A percentile compares a stretch with the other conserved stretches of the same genome.
Conservation (phyloP, 2,329 filamentous ascomycete species). For the Hirsutella thompsonii region DNA sequence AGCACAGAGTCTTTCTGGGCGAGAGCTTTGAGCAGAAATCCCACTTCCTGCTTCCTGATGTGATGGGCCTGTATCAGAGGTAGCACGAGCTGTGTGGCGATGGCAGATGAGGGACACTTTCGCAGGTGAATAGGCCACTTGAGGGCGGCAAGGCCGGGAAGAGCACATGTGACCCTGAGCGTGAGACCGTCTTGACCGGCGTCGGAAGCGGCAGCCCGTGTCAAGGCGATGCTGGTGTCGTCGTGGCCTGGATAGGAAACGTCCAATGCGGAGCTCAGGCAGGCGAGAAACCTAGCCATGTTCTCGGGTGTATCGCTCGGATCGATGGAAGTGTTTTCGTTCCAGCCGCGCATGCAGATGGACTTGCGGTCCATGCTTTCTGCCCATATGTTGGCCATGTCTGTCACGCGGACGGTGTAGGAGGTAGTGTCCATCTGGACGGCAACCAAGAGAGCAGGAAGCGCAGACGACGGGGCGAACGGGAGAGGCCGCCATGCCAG, state of each 20-base stretch:
- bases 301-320: conserved; percentile 57
- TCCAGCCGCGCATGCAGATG: conserved; percentile 49
- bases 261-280: conserved; percentile 42
- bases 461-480: conserved; percentile 20
- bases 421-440: conserved; percentile 37
- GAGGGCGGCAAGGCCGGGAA: conserved; percentile 53
- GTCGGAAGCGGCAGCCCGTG: conserved; percentile 17
- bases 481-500: conserved; percentile 36
- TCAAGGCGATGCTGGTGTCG: conserved; percentile 31
- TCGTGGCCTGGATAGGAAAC: conserved; percentile 28
- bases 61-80: conserved; percentile 36
- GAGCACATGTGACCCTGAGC: conserved; percentile 42
- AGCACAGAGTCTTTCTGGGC: conserved; percentile 39
- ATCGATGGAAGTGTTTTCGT: conserved; percentile 58
- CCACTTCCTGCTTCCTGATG: conserved; percentile 24
- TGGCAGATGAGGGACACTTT: conserved; percentile 26
- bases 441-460: conserved; percentile 54
- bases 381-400: conserved; percentile 61
- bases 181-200: conserved; percentile 27
- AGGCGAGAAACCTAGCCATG: conserved; percentile 51
- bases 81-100: conserved; percentile 36
- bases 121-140: conserved; percentile 51
- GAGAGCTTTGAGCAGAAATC: conserved; percentile 28
- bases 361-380: conserved; percentile 49
- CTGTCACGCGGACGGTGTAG: conserved; percentile 56